Conservation (phyloP, 78 protist species). For the Paratrimastix pyriformis region DNA sequence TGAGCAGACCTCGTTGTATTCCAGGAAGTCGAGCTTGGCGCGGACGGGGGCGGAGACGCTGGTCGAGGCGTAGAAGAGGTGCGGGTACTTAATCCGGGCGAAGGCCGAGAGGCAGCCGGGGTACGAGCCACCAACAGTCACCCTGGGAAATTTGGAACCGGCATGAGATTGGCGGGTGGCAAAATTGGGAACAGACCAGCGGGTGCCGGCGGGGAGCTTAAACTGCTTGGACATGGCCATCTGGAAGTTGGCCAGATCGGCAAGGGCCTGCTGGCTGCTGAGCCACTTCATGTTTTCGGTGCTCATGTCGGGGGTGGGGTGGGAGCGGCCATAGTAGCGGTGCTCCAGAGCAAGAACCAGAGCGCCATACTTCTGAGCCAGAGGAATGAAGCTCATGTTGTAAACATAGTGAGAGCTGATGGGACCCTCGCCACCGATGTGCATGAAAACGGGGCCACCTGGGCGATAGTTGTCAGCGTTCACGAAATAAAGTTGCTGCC, state of each 20-base stretch:
- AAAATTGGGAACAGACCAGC: too few relatives aligned
- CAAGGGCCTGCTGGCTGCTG: constrained; percentile 50
- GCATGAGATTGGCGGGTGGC: too few relatives aligned
- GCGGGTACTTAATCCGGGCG: constrained; percentile 35
- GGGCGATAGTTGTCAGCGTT: constrained; percentile 29
- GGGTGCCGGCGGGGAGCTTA: background rate
- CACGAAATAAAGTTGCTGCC: constrained; percentile 25
- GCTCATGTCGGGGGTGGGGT: constrained; percentile 39
- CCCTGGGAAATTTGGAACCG: too few relatives aligned
- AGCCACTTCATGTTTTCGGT: constrained; percentile 53
- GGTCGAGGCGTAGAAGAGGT: constrained; percentile 9
- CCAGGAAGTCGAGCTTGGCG: constrained; percentile 18
- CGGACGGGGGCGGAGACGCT: constrained; percentile 30
- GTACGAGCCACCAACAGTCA: constrained; percentile 42
- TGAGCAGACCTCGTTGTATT: constrained; percentile 32
- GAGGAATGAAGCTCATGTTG: background rate
- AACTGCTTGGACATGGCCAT: background rate
- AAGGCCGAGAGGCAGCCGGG: constrained; percentile 36
- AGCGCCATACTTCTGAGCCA: constrained; percentile 24
- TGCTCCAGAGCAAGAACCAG: constrained; percentile 64
- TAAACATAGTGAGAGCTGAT: background rate
- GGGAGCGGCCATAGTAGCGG: constrained; percentile 62
- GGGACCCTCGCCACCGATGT: constrained; percentile 36
- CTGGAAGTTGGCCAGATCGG: constrained; percentile 27
- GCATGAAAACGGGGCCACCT: constrained; percentile 9